Evolutionary conservation across 495 filamentous ascomycete species (phyloP), one percentile per base, ranked within the genome.

Genomic region (Penicillium herquei): DNA sequence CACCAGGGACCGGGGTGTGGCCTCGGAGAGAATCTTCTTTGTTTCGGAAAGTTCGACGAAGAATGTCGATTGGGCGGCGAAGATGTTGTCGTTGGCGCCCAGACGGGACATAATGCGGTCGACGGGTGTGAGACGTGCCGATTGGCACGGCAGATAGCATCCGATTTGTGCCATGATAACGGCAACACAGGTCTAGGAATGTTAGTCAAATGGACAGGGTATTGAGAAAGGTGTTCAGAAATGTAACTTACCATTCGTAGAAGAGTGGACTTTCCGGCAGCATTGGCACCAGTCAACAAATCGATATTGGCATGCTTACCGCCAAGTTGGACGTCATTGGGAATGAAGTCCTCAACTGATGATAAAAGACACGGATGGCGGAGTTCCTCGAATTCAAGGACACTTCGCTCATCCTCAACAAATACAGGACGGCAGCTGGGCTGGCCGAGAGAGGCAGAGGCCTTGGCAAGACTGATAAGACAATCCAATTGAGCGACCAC

Each of bases 41-140:
- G 94, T 99, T 65, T 99, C 95, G 4, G 92, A 89, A 7, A 99
- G 80, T 70, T 99, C 94, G 45, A 99, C 93, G 69, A 99, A 97
- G 81, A 99, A 99, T 32, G 94, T 99, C 21, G 87, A 92, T 72
- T 99, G 95, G 3, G 93, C 91, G 18, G 93, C 95, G 66, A 99
- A 97, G 69, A 99, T 98, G 72, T 97, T 96, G 81, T 99, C 94
- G 66, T 98, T 96, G 45, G 95, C 95, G 12, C 95, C 95, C 0
- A 99, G 88, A 18, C 95, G 91, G 6, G 92, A 96, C 95, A 99
- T 99, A 78, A 99, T 98, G 41, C 94, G 89, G 69, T 99, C 95
- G 31, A 93, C 81, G 0, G 94, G 92, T 0, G 95, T 98, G 32
- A 99, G 75, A n/a, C 79, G 83, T 9, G 94, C 94, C 7, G 90